Evolutionary conservation across 208 protist species (phyloP).

Genomic region (Crithidia expoeki): DNA sequence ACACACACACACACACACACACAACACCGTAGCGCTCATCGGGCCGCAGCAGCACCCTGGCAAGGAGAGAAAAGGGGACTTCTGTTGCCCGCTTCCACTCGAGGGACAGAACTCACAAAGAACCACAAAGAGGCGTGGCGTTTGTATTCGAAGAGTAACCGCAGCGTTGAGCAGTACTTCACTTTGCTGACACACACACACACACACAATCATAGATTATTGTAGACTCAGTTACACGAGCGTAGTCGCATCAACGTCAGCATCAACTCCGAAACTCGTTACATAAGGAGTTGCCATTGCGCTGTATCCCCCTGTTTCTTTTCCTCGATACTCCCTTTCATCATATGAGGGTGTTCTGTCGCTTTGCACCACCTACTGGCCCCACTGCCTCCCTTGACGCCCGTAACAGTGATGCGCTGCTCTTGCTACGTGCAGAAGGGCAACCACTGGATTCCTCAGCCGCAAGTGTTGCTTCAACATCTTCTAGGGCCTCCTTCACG

Average conservation of each 20-base stretch:
- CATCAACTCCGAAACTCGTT: not conserved
- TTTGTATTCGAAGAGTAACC: too few species aligned
- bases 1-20: too few species aligned
- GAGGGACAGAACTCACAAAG: not conserved
- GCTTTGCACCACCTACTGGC: slow-evolving; percentile 41
- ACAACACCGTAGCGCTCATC: too few species aligned
- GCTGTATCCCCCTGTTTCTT: slow-evolving; percentile 5
- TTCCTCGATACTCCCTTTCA: not conserved
- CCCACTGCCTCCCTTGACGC: not conserved
- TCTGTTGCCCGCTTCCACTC: not conserved
- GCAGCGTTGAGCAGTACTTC: not conserved
- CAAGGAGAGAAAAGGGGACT: too few species aligned
- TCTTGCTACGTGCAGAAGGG: slow-evolving; percentile 21
- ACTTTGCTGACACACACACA: not conserved
- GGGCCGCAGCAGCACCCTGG: too few species aligned
- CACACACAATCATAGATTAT: not conserved
- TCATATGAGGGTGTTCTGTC: slow-evolving; percentile 66
- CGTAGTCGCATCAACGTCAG: too few species aligned
- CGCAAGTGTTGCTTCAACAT: not conserved
- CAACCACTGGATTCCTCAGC: not conserved
- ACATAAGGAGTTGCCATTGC: too few species aligned
- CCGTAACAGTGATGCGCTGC: slow-evolving; percentile 5
- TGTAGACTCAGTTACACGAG: too few species aligned
- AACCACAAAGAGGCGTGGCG: not conserved
- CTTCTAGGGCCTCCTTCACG: not conserved